Base-by-base conservation (phyloP, 495 filamentous ascomycete species). In the Penicillium manginii region DNA sequence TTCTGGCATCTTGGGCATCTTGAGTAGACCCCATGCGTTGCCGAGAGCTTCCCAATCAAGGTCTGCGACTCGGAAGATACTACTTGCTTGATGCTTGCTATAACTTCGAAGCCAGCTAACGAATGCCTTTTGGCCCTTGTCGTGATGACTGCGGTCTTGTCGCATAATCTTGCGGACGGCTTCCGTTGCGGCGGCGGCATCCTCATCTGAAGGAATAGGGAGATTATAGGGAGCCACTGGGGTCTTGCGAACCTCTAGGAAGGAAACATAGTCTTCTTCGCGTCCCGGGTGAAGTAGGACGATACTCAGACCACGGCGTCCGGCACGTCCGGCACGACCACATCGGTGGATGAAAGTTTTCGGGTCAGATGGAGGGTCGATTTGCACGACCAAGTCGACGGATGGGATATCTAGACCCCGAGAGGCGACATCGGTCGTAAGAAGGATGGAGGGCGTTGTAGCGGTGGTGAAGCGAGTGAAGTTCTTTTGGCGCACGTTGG, bases 261-360 rank as follows among this genome's bases (percentile, higher is more conserved):
- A 97, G 3, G 85, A 80, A 3, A 96, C 81, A 67, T 97, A 98
- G 62, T 93, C 92, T 68, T 91, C 90, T 67, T 98, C 94, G 15
- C 85, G 80, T 0, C 91, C 90, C 1, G 89, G 89, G 17, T 89
- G 89, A 15, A 98, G 81, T 60, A 98, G 83, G 0, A 96, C 84
- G 8, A 98, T 83, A 51, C 92, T 92, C 14, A 96, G 79, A 1
- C 94, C 94, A 51, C 83, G 81, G 17, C 94, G 88, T 0, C 94
- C 94, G 4, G 94, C 94, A 40, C 94, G 85, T 0, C 93, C 94
- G 2, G 96, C 92, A 54, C 94, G 91, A 3, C 94, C 94, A 64
- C 91, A 96, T 55, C 94, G 87, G 74, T 98, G 94, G 53, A 98
- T 87, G 72, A 97, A 98, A 37, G 88, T 91, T 72, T 97, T 97